Evolutionary conservation across 73 alveolate species (phyloP), one percentile per base, ranked within the genome.

Genomic region (Paramecium biaurelia): DNA sequence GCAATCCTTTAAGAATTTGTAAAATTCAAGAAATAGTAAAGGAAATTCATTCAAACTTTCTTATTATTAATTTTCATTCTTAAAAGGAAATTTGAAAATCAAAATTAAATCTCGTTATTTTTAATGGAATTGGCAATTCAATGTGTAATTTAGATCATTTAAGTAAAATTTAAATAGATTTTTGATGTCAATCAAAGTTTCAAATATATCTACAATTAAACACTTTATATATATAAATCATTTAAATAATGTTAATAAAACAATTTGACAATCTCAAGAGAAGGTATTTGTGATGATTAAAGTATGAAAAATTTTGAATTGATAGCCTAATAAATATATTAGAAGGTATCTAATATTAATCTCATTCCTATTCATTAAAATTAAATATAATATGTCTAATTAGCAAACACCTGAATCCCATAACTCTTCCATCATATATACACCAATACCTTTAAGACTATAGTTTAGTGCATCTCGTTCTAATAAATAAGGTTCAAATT

Each of bases 371-470:
- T 63, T 63, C 84, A 63, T 63, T 18, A 63, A 63, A 63, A 63
- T 63, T 63, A 63, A 63, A 26, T 63, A 63, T 63, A 26, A 63
- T 63, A 63, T 63, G 84, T 63, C 84, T 63, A 63, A 63, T 63
- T 26, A 63, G 28, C 15, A 24, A 30, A 63, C 21, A 26, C 14
- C 68, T 20, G 49, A 63, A 63, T 63, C 84, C 21, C 41, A 30
- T 5, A 30, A 4, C 21, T 63, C 84, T 63, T 26, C 84, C 47
- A 26, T 63, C 84, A 63, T 63, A 26, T 63, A 63, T 63, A 63
- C 84, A 26, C 84, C 84, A 26, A 63, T 63, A 63, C 43, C 84
- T 23, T 63, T 63, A 32, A 63, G 24, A 26, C 84, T 63, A 11
- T 63, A 26, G 12, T 63, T 63, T 63, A 63, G 47, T 21, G 84